phyloP scores from a whole-genome alignment of 768 basidiomycete species.

The Amanita pallidorosea region DNA sequence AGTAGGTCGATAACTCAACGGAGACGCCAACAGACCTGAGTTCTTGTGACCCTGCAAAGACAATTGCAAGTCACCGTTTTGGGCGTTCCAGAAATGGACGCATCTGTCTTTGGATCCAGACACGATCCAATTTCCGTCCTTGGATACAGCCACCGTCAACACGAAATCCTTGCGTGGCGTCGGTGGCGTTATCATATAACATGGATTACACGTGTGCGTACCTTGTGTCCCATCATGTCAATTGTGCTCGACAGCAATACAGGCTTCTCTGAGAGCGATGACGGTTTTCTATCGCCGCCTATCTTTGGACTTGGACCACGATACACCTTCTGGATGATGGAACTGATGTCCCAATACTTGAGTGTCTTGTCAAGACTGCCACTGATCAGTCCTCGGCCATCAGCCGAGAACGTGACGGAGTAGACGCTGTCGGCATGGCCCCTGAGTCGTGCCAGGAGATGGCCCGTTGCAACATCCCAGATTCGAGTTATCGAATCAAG shows the following conservation, averaged over 20 bases:
- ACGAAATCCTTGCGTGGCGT: constrained; percentile 17
- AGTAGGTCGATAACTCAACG: neutral
- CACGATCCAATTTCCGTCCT: constrained; percentile 81
- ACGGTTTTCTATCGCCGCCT: constrained; percentile 32
- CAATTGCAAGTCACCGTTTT: constrained; percentile 59
- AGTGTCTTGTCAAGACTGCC: constrained; percentile 81
- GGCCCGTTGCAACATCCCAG: constrained; percentile 59
- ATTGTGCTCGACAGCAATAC: constrained; percentile 37
- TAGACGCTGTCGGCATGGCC: constrained; percentile 80
- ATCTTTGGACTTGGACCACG: constrained; percentile 31
- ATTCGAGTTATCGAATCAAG: constrained; percentile 65
- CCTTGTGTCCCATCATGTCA: constrained; percentile 80
- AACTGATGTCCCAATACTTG: constrained; percentile 77
- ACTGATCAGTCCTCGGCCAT: constrained; percentile 80
- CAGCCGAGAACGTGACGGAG: constrained; percentile 85
- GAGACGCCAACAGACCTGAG: constrained; percentile 23
- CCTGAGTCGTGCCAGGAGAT: constrained; percentile 54
- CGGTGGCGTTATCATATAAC: constrained; percentile 2
- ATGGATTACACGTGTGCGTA: constrained; percentile 20
- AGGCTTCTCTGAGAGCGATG: constrained; percentile 46
- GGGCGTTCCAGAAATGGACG: constrained; percentile 80
- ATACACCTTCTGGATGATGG: constrained; percentile 58
- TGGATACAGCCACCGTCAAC: constrained; percentile 39
- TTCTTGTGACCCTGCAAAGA: constrained; percentile 66
- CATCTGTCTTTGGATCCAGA: constrained; percentile 84